Evolutionary conservation across 1,284 basidiomycete genomes (phyloP), one percentile per base, ranked within the genome.

Genomic region (Coniophora puteana): DNA sequence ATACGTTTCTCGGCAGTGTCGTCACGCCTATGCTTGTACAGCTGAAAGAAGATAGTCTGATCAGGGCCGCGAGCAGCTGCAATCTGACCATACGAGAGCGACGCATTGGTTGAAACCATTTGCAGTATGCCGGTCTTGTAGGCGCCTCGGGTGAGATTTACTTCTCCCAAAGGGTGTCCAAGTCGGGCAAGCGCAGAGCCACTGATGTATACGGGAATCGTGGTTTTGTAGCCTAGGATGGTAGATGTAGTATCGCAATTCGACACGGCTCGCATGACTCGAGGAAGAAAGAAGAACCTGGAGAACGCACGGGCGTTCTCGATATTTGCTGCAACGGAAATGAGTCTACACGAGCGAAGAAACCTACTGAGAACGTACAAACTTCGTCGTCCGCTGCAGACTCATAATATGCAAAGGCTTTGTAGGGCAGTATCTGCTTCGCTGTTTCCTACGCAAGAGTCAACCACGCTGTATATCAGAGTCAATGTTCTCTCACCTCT

Each of bases 151-250:
- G 89, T 89, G 44, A 95, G 80, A 62, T 93, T 94, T 32, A 77
- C 69, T 65, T 96, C 93, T 13, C 92, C 92, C 67, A 51, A 41
- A 31, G 93, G 93, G 57, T 96, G 93, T 2, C 92, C 92, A 3
- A 95, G 72, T 54, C 86, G 87, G n/a, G 91, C 92, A 49, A 94
- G 80, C 4, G 91, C 93, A 17, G 87, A 88, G 11, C 87, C 90
- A 33, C 81, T 83, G 36, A 92, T 89, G 62, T 93, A 94, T 13
- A 94, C 69, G 0, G 91, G 91, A 44, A 93, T 75, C 1, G 78
- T 71, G n/a, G 83, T 82, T 38, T 71, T 71, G 57, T 75, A 77
- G 6, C 89, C 89, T 36, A 93, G 72, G 46, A 94, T 83, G 7
- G 71, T 80, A 2, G 89, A 91, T 0, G 80, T 81, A 4, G 84